Evolutionary conservation across 768 basidiomycete genomes (phyloP), one percentile per base, ranked within the genome.

Genomic region (Kwoniella mangroviensis): DNA sequence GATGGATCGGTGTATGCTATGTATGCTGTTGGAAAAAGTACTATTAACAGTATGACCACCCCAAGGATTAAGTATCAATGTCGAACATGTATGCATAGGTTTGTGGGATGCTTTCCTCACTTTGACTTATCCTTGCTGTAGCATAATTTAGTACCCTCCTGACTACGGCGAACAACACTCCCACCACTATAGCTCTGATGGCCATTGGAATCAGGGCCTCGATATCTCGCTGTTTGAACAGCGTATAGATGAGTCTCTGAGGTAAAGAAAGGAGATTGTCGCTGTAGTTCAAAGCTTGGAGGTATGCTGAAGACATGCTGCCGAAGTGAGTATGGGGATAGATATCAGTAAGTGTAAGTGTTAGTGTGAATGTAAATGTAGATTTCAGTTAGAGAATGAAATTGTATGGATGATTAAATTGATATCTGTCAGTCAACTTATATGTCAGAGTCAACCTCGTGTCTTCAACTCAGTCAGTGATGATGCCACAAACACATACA

Each of bases 1-100:
- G 77, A 63, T 12, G 71, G 71, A 45, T 79, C 75, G 12, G 42
- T 22, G 42, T 21, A 45, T 19, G 63, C 19, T 42, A 79, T 68
- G 63, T 76, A 75, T 2, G 73, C 71, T n/a, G 75, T 71, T 4
- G 77, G 75, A 61, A 71, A 79, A n/a, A 79, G 62, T 3, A 13
- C 76, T 75, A 6, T 49, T 13, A 1, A 51, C 24, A 45, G 58
- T 43, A 45, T 19, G 6, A 34, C 34, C 34, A 28, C 28, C 34
- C 4, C 5, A 7, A 7, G 34, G 9, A 34, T 34, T 7, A 34
- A 34, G 34, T 34, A 34, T 34, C 34, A 34, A 34, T 55, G 6
- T 13, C 12, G n/a, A 45, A 61, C n/a, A 15, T 19, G 60, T 45
- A 6, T 42, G 24, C 28, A 17, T 59, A 19, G 34, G 40, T 42